These are phyloP conservation scores for Fusarium denticulatum DNA, from an alignment of 2,329 filamentous ascomycete species.

Conservation along the genomic window DNA sequence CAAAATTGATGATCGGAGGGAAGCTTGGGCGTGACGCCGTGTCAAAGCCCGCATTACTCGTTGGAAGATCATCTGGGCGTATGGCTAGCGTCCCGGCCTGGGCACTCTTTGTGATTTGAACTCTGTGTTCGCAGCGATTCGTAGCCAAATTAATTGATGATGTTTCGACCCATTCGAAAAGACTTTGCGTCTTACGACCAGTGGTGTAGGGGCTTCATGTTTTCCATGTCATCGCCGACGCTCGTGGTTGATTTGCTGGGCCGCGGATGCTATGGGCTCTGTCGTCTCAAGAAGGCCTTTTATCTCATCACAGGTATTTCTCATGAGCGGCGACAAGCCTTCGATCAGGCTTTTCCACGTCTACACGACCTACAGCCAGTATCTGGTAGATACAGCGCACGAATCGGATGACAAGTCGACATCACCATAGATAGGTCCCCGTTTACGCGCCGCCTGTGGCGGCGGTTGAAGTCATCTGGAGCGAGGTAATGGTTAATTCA, in stretches of 20 bases:
- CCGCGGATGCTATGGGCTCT: not conserved
- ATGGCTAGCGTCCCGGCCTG: not conserved
- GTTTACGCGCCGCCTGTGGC: not conserved
- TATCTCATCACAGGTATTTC: not conserved
- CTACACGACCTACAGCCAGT: not conserved
- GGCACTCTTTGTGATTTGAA: not conserved
- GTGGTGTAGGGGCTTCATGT: not conserved
- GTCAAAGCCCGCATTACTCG: not conserved
- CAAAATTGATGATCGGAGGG: not conserved
- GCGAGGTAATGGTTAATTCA: too few species aligned
- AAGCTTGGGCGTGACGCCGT: not conserved
- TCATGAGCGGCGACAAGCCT: not conserved
- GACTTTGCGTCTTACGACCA: not conserved
- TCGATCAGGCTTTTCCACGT: not conserved
- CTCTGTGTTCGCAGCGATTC: not conserved
- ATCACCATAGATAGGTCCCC: not conserved
- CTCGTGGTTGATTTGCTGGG: not conserved
- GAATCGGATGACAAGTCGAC: not conserved
- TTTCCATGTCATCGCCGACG: not conserved
- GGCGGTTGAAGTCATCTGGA: not conserved
- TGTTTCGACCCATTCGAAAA: not conserved
- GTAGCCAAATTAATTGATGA: not conserved
- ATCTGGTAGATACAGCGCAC: not conserved
- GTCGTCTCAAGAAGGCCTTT: not conserved
- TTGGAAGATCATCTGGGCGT: not conserved